Percentiles rank a stretch among this genome's conserved stretches.
Conservation (phyloP, 768 basidiomycete species). For the Leccinellum luteum region DNA sequence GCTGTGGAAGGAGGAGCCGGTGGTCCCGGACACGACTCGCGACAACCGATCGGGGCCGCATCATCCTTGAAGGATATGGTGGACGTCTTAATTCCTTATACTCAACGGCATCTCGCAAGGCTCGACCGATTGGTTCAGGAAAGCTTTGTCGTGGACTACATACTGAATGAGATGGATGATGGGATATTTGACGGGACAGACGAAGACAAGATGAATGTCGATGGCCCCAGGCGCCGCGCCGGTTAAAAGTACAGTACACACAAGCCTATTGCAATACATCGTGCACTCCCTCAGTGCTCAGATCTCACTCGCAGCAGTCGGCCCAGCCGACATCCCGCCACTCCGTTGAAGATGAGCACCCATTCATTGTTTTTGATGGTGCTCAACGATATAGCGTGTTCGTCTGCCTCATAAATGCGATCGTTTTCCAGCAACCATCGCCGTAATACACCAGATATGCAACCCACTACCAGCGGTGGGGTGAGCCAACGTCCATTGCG, state of each 20-base stretch:
- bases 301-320: constrained; percentile 5
- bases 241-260: constrained; percentile 20
- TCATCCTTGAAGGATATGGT: constrained; percentile 66
- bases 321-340: constrained; percentile 66
- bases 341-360: constrained; percentile 71
- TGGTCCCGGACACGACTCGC: constrained; percentile 31
- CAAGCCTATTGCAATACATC: not conserved
- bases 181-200: constrained; percentile 60
- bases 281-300: not conserved
- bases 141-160: constrained; percentile 91
- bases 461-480: constrained; percentile 57
- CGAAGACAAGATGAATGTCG: constrained; percentile 42
- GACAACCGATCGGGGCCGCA: constrained; percentile 17
- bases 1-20: constrained; percentile 12
- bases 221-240: not conserved
- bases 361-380: constrained; percentile 53
- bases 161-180: constrained; percentile 84
- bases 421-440: constrained; percentile 65
- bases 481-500: constrained; percentile 62
- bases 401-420: constrained; percentile 50
- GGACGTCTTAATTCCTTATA: constrained; percentile 89
- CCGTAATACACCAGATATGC: constrained; percentile 69
- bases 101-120: constrained; percentile 85
- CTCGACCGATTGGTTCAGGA: constrained; percentile 89
- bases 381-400: constrained; percentile 40